phyloP scores from a whole-genome alignment of 2,329 filamentous ascomycete genomes.

The Aschersonia sp. region DNA sequence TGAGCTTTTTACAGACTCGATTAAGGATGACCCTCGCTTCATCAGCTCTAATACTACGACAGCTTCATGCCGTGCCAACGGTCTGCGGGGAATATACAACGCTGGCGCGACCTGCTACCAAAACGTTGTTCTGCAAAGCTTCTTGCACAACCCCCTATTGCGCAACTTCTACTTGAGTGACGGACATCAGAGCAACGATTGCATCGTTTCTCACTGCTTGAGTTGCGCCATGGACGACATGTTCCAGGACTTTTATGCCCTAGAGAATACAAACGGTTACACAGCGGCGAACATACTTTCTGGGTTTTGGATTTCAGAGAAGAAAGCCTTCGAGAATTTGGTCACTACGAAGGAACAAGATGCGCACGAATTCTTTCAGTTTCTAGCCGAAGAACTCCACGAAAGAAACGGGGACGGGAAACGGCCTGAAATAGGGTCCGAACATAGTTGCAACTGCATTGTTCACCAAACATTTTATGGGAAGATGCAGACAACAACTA shows the following conservation, averaged over 20 bases:
- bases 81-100: slow-evolving; percentile 86
- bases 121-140: slow-evolving; percentile 85
- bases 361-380: slow-evolving; percentile 94
- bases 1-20: slow-evolving; percentile 48
- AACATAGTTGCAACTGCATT: slow-evolving; percentile 68
- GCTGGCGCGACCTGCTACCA: slow-evolving; percentile 98
- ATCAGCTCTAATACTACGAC: slow-evolving; percentile 65
- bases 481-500: slow-evolving; percentile 79
- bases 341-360: slow-evolving; percentile 93
- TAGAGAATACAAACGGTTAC: slow-evolving; percentile 75
- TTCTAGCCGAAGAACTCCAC: slow-evolving; percentile 83
- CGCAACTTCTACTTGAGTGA: slow-evolving; percentile 86
- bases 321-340: slow-evolving; percentile 54
- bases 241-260: slow-evolving; percentile 55
- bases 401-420: slow-evolving; percentile 62
- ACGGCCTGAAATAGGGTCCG: slow-evolving; percentile 41
- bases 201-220: slow-evolving; percentile 46
- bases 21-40: slow-evolving; percentile 60
- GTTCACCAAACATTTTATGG: slow-evolving; percentile 93
- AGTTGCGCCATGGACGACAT: slow-evolving; percentile 61
- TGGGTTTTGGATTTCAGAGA: slow-evolving; percentile 78
- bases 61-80: slow-evolving; percentile 72
- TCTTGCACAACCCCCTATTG: slow-evolving; percentile 85
- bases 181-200: slow-evolving; percentile 69
- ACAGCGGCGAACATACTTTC: slow-evolving; percentile 80